These are phyloP conservation scores for Pichia sorboxylosa DNA, from an alignment of 1,139 yeast genomes.

Conservation along the genomic window DNA sequence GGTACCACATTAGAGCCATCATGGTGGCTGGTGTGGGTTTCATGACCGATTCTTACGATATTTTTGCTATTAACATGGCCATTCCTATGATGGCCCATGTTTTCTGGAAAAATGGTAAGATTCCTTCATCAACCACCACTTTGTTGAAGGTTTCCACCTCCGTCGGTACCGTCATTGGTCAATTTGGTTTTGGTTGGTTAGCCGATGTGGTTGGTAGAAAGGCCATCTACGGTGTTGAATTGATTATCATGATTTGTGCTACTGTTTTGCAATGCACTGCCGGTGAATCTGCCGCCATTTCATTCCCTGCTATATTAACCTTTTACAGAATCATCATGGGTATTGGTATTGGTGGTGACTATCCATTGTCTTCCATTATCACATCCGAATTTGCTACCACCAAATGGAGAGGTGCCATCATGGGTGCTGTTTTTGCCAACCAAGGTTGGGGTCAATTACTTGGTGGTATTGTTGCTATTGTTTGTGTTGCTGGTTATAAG, in stretches of 20 bases:
- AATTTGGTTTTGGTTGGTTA: constrained; percentile 70
- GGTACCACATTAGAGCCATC: constrained; percentile 84
- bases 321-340: constrained; percentile 78
- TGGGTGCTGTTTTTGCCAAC: constrained; percentile 88
- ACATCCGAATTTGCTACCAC: constrained; percentile 84
- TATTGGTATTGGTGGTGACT: constrained; percentile 99
- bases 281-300: constrained; percentile 59
- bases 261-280: constrained; percentile 64
- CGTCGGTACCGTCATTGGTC: constrained; percentile 91
- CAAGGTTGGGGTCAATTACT: constrained; percentile 86
- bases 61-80: constrained; percentile 79
- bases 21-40: constrained; percentile 91
- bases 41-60: constrained; percentile 85
- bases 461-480: constrained; percentile 73
- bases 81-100: constrained; percentile 64
- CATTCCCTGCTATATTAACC: constrained; percentile 61
- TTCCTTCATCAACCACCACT: constrained; percentile 61
- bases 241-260: constrained; percentile 72
- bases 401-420: constrained; percentile 92
- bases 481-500: constrained; percentile 65
- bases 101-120: constrained; percentile 59
- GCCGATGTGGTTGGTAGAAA: constrained; percentile 87
- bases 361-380: constrained; percentile 89
- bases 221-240: constrained; percentile 76
- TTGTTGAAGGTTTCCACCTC: constrained; percentile 80